A percentile compares a stretch with the other conserved stretches of the same genome.
These are phyloP conservation scores for Kluyveromyces wickerhamii DNA, from an alignment of 805 yeast species.

Conservation along the genomic window DNA sequence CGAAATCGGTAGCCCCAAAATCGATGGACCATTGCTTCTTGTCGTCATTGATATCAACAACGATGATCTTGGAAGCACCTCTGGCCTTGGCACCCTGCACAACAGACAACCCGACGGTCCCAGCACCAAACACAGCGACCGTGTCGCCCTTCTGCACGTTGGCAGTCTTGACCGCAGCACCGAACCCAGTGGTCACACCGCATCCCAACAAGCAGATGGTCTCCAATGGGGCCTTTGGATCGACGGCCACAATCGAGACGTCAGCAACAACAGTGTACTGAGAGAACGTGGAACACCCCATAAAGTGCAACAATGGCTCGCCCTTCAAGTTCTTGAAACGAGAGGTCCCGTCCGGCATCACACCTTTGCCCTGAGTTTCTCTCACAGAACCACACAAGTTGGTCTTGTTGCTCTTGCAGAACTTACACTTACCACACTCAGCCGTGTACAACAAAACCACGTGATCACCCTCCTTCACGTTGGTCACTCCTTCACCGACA, in stretches of 20 bases:
- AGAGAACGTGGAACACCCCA: slow-evolving; percentile 97
- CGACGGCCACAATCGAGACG: slow-evolving; percentile 89
- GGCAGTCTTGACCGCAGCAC: slow-evolving; percentile 94
- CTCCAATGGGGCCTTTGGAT: slow-evolving; percentile 75
- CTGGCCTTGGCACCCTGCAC: slow-evolving; percentile 88
- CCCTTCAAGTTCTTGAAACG: slow-evolving; percentile 80
- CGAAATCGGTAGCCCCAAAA: slow-evolving; percentile 93
- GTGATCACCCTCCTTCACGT: slow-evolving; percentile 86
- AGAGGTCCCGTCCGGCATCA: slow-evolving; percentile 96
- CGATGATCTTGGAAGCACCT: slow-evolving; percentile 74
- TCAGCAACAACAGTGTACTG: slow-evolving; percentile 98
- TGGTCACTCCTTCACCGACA: slow-evolving; percentile 88
- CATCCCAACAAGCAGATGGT: slow-evolving; percentile 92
- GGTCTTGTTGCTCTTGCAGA: slow-evolving; percentile 92
- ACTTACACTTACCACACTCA: slow-evolving; percentile 91
- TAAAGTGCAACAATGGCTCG: slow-evolving; percentile 77
- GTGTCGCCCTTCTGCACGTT: slow-evolving; percentile 80
- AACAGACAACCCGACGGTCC: slow-evolving; percentile 93
- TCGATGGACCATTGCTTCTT: slow-evolving; percentile 80
- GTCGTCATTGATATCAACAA: slow-evolving; percentile 76
- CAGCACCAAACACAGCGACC: slow-evolving; percentile 96
- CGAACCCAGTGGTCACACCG: slow-evolving; percentile 97
- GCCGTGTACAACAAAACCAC: slow-evolving; percentile 95
- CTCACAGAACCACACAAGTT: slow-evolving; percentile 93
- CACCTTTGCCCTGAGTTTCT: slow-evolving; percentile 97